Percentiles rank a stretch among this genome's conserved stretches.
These are phyloP conservation scores for Saprolegnia parasitica DNA, from an alignment of 352 stramenopile species.

Conservation along the genomic window DNA sequence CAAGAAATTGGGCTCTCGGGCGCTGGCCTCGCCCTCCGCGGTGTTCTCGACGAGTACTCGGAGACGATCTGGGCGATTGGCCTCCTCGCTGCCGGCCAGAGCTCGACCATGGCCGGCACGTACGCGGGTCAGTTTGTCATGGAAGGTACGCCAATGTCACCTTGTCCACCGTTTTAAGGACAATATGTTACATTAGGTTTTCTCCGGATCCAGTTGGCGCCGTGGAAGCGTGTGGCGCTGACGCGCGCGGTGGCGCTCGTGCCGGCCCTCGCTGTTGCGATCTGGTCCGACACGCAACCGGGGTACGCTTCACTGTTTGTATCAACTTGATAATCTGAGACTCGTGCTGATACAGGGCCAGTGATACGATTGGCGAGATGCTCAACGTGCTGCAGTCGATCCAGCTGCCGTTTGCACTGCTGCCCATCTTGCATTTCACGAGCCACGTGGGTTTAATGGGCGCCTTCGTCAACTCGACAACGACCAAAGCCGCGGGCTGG, in stretches of 20 bases:
- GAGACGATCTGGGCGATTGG: slow-evolving; percentile 92
- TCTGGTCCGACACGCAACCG: slow-evolving; percentile 77
- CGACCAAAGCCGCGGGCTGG: slow-evolving; percentile 51
- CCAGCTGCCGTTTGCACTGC: slow-evolving; percentile 87
- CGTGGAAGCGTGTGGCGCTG: slow-evolving; percentile 56
- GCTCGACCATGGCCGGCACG: slow-evolving; percentile 94
- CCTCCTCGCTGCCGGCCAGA: slow-evolving; percentile 92
- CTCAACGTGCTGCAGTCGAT: slow-evolving; percentile 92
- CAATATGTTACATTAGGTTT: slow-evolving; percentile 49
- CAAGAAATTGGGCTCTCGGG: slow-evolving; percentile 86
- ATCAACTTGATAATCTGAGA: neutral
- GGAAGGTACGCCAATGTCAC: slow-evolving; percentile 49
- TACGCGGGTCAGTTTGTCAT: slow-evolving; percentile 97
- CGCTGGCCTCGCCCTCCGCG: slow-evolving; percentile 70
- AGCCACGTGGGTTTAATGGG: slow-evolving; percentile 79
- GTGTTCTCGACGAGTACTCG: slow-evolving; percentile 75
- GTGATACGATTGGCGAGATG: slow-evolving; percentile 84
- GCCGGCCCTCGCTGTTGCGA: slow-evolving; percentile 80
- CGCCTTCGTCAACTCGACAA: slow-evolving; percentile 51
- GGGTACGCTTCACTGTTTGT: slow-evolving; percentile 24
- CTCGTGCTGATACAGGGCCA: slow-evolving; percentile 35
- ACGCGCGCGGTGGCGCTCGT: slow-evolving; percentile 91
- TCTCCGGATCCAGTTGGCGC: slow-evolving; percentile 84
- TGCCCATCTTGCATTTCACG: slow-evolving; percentile 87
- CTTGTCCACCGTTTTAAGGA: neutral